phyloP scores from a whole-genome alignment of 23 red algal genomes.

The Agarophyton chilense region DNA sequence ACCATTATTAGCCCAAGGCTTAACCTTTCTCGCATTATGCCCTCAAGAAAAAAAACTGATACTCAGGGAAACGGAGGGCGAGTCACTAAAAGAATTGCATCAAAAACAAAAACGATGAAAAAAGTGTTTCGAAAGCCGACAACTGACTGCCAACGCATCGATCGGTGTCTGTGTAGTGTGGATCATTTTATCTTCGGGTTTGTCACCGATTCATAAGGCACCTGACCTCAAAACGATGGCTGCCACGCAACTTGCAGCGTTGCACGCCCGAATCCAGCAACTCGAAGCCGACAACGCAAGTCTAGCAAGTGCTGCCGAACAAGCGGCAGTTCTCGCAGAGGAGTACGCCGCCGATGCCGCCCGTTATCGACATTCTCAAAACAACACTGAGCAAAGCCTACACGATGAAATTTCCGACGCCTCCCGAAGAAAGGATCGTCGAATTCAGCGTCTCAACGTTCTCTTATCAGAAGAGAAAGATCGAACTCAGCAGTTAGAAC shows the following conservation, averaged over 20 bases:
- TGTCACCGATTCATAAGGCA: too few relatives aligned
- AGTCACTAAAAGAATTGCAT: too few relatives aligned
- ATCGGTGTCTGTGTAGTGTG: too few relatives aligned
- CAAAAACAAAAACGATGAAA: too few relatives aligned
- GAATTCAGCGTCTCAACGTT: slow-evolving; percentile 13
- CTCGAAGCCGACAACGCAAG: slow-evolving; percentile 21
- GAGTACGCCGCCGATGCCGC: slow-evolving; percentile 31
- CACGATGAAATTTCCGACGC: slow-evolving; percentile 32
- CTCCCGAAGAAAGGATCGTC: slow-evolving; percentile 22
- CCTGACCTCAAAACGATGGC: neutral
- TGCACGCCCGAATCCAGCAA: slow-evolving; percentile 26
- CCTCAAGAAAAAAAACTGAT: too few relatives aligned
- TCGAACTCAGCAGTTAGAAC: neutral
- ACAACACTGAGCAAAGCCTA: slow-evolving; percentile 13
- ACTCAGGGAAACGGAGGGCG: too few relatives aligned
- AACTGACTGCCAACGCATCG: too few relatives aligned
- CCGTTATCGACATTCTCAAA: slow-evolving; percentile 34
- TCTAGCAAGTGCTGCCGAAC: slow-evolving; percentile 6
- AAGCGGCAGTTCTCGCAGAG: slow-evolving; percentile 3
- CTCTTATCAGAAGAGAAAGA: slow-evolving; percentile 18
- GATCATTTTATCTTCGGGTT: too few relatives aligned
- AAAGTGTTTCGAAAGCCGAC: too few relatives aligned
- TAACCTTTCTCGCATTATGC: too few relatives aligned
- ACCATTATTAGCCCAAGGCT: too few relatives aligned
- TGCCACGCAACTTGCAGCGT: neutral